phyloP scores from a whole-genome alignment of 1,284 basidiomycete species.

The Apiotrichum montevideense region DNA sequence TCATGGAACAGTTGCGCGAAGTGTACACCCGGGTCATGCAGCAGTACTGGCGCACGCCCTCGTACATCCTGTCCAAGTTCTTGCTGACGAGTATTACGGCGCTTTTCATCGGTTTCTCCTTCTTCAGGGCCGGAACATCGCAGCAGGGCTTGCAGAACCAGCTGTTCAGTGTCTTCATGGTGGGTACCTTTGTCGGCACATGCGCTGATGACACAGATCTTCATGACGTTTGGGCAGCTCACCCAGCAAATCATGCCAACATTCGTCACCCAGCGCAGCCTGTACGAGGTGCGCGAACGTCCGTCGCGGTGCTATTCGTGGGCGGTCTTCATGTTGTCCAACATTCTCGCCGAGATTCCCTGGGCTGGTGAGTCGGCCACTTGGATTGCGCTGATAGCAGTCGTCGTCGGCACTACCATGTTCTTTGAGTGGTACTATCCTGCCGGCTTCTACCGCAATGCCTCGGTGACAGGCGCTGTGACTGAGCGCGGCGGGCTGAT shows the following conservation, averaged over 20 bases:
- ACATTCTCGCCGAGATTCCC: conserved; percentile 46
- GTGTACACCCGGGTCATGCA: conserved; percentile 56
- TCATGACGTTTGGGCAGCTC: conserved; percentile 48
- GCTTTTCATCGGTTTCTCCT: conserved; percentile 51
- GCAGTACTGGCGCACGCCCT: conserved; percentile 60
- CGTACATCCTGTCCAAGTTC: conserved; percentile 71
- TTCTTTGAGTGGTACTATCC: conserved; percentile 50
- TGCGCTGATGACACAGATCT: conserved; percentile 24
- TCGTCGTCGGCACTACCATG: conserved; percentile 51
- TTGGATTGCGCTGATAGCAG: neutral
- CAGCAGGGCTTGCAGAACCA: conserved; percentile 75
- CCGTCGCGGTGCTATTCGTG: conserved; percentile 76
- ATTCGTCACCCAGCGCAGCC: conserved; percentile 51
- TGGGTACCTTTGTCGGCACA: too few species aligned
- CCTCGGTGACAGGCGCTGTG: conserved; percentile 34
- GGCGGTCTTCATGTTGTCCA: conserved; percentile 56
- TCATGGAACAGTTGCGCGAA: conserved; percentile 52
- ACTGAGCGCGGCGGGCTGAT: conserved; percentile 39
- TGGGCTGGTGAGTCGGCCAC: conserved; percentile 19
- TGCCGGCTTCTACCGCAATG: conserved; percentile 46
- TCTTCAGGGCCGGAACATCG: conserved; percentile 62
- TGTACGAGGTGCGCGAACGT: conserved; percentile 69
- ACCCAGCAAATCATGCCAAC: conserved; percentile 49
- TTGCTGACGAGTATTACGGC: conserved; percentile 45
- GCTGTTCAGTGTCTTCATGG: conserved; percentile 52